A percentile compares a stretch with the other conserved stretches of the same genome.
phyloP scores from a whole-genome alignment of 1,139 yeast genomes.

The Geotrichum aggregatum region DNA sequence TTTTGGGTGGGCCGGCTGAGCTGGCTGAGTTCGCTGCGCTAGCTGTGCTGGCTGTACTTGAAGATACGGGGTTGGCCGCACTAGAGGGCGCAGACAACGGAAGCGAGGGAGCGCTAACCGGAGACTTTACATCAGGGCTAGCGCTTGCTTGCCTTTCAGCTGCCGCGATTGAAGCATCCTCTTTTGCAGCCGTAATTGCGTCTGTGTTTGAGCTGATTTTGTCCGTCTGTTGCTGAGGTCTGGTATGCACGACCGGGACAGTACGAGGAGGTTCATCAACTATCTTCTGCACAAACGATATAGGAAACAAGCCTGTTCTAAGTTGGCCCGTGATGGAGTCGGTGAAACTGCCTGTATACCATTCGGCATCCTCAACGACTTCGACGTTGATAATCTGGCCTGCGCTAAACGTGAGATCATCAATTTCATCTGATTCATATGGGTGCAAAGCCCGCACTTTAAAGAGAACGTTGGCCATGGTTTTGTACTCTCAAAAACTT shows the following conservation, averaged over 20 bases:
- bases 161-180: slow-evolving; percentile 16
- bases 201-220: slow-evolving; percentile 62
- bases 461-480: slow-evolving; percentile 47
- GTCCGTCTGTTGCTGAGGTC: slow-evolving; percentile 44
- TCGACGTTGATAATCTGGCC: slow-evolving; percentile 73
- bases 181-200: slow-evolving; percentile 14
- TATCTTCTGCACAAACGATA: slow-evolving; percentile 62
- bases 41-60: slow-evolving; percentile 16
- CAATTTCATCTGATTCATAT: slow-evolving; percentile 74
- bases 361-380: slow-evolving; percentile 79
- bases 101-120: slow-evolving; percentile 12
- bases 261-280: slow-evolving; percentile 23
- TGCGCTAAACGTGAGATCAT: slow-evolving; percentile 67
- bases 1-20: slow-evolving; percentile 20
- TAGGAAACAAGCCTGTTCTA: slow-evolving; percentile 78
- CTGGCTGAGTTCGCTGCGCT: slow-evolving; percentile 13
- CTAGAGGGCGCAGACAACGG: neutral
- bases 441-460: slow-evolving; percentile 65
- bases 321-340: slow-evolving; percentile 40
- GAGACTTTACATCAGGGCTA: neutral
- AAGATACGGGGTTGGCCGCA: slow-evolving; percentile 5
- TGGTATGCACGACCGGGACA: slow-evolving; percentile 30
- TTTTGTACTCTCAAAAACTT: neutral
- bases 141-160: slow-evolving; percentile 1
- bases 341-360: slow-evolving; percentile 74